Conservation (phyloP, 2,329 filamentous ascomycete species). For the Paraphoma sp. region DNA sequence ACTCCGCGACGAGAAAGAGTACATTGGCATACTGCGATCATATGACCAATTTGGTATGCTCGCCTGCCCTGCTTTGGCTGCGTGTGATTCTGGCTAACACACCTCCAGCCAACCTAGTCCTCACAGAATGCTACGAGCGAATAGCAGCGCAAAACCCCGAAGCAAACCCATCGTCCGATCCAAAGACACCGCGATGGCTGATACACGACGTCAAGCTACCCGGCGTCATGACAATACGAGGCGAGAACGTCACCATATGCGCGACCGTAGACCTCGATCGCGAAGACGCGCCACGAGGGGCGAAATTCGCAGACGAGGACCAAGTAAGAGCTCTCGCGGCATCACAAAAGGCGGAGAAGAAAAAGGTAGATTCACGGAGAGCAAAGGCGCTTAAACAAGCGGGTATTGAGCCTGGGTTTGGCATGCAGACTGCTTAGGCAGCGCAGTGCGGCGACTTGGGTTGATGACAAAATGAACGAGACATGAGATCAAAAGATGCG, state of each 20-base stretch:
- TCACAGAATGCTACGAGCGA: constrained; percentile 90
- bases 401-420: constrained; percentile 71
- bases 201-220: constrained; percentile 86
- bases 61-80: neutral
- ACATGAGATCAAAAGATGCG: neutral
- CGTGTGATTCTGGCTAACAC: constrained; percentile 10
- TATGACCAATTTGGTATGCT: constrained; percentile 95
- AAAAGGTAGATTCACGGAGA: constrained; percentile 55
- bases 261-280: constrained; percentile 97
- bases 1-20: constrained; percentile 89
- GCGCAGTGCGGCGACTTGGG: neutral
- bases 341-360: constrained; percentile 77
- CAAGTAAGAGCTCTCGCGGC: constrained; percentile 75
- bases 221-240: constrained; percentile 89
- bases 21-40: constrained; percentile 88
- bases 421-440: constrained; percentile 68
- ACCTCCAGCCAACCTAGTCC: constrained; percentile 82
- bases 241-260: constrained; percentile 94
- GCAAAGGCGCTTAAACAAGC: constrained; percentile 67
- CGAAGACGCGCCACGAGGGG: constrained; percentile 85
- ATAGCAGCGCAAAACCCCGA: constrained; percentile 70
- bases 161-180: constrained; percentile 23
- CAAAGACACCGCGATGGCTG: constrained; percentile 52
- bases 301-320: constrained; percentile 69
- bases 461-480: neutral